These are phyloP conservation scores for Darksidea phi DNA, from an alignment of 495 filamentous ascomycete genomes.

Conservation along the genomic window DNA sequence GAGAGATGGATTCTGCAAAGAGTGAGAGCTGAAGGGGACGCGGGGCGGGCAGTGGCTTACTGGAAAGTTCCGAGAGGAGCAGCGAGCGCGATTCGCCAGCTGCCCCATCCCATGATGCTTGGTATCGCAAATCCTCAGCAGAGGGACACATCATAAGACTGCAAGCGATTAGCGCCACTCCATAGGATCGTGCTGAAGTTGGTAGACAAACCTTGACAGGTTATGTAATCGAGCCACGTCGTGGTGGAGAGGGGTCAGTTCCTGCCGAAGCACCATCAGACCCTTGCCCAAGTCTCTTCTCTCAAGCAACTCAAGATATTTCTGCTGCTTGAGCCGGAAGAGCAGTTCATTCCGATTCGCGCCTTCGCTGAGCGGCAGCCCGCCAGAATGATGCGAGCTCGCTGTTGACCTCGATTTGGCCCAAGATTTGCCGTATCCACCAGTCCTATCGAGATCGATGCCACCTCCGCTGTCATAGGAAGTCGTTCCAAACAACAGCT, in stretches of 20 bases:
- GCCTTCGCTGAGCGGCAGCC: conserved; percentile 54
- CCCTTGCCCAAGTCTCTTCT: conserved; percentile 68
- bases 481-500: conserved; percentile 62
- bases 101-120: conserved; percentile 89
- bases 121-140: conserved; percentile 72
- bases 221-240: conserved; percentile 74
- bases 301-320: conserved; percentile 90
- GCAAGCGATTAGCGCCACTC: conserved; percentile 17
- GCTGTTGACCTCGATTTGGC: conserved; percentile 11
- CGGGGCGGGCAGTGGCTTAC: conserved; percentile 50
- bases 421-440: conserved; percentile 26
- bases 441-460: conserved; percentile 42
- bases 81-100: conserved; percentile 68
- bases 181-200: background rate
- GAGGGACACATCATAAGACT: conserved; percentile 86
- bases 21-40: conserved; percentile 4
- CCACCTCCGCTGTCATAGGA: conserved; percentile 53
- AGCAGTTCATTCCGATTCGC: conserved; percentile 63
- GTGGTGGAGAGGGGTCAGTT: conserved; percentile 83
- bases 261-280: conserved; percentile 75
- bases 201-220: conserved; percentile 68
- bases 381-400: conserved; percentile 27
- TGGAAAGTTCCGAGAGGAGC: conserved; percentile 78
- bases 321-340: conserved; percentile 87
- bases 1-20: conserved; percentile 76